Conservation (phyloP, 306 rosid genomes). For the Styphnolobium japonicum region DNA sequence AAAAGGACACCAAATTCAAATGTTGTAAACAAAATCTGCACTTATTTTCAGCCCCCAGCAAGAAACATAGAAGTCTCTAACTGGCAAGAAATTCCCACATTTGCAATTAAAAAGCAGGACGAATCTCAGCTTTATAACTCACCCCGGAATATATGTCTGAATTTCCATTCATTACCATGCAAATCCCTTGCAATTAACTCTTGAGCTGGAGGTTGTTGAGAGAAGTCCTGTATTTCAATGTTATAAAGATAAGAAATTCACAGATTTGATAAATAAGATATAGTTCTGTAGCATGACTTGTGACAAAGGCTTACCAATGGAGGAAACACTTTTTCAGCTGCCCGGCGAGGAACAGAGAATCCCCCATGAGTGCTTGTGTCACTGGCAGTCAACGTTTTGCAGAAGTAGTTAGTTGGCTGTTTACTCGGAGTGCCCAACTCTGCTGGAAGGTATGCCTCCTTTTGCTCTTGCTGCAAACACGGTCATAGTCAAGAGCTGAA, state of each 20-base stretch:
- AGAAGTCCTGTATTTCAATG: slow-evolving; percentile 66
- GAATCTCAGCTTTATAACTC: slow-evolving; percentile 29
- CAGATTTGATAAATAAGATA: neutral
- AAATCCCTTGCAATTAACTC: slow-evolving; percentile 95
- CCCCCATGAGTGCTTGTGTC: slow-evolving; percentile 99
- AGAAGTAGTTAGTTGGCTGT: slow-evolving; percentile 93
- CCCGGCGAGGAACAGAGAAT: slow-evolving; percentile 98
- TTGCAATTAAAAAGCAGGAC: neutral
- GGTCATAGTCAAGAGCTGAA: slow-evolving; percentile 18
- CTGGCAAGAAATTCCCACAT: neutral
- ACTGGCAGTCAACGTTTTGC: slow-evolving; percentile 97
- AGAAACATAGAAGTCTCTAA: neutral
- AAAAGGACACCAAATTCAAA: slow-evolving; percentile 3
- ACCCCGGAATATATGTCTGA: slow-evolving; percentile 98
- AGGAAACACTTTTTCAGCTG: slow-evolving; percentile 99
- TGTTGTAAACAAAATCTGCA: neutral
- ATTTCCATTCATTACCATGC: slow-evolving; percentile 97
- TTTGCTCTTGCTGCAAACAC: slow-evolving; percentile 84
- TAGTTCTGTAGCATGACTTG: neutral
- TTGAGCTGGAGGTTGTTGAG: slow-evolving; percentile 95
- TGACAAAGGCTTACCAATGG: slow-evolving; percentile 61
- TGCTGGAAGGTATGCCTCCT: slow-evolving; percentile 87
- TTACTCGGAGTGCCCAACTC: slow-evolving; percentile 85
- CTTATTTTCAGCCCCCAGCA: neutral
- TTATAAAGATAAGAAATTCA: neutral